Base-by-base conservation (phyloP, 495 filamentous ascomycete species). In the Penicillium tannophilum region DNA sequence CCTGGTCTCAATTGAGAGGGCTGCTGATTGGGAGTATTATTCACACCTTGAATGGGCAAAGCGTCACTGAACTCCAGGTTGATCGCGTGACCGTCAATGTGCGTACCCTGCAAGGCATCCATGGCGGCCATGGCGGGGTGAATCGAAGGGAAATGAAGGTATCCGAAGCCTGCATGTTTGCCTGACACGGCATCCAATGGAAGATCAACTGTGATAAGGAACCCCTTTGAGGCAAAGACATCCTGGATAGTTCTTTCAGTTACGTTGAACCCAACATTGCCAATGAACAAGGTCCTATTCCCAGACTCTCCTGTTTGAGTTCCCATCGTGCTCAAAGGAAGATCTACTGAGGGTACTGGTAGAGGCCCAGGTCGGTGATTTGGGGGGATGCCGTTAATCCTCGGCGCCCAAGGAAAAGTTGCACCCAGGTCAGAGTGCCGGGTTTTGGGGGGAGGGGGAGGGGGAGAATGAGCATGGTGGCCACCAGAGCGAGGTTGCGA, bases 101-200 rank as follows among this genome's bases (percentile, higher is more conserved):
- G 79, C 52, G 81, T 77, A 55, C 94, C 94, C 56, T 89, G 89
- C 73, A 92, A 82, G 14, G 72, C 76, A 56, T 90, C 84, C 49
- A 92, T 85, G 33, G 88, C 94, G 55, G 77, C 81, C 70, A 86
- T 90, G 46, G 93, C 91, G 50, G 93, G 89, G 19, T 92, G 88
- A 41, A 90, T 72, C 0, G 87, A 88, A 49, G 74, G 72, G 75
- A 94, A 96, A 58, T 84, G 82, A 48, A 97, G 84, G 67, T 97
- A 99, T 44, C 91, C 95, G 65, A 96, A 98, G 43, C 94, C 94
- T 79, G 96, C 96, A 68, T 86, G 89, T 61, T 84, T 84, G 17
- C 90, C 90, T 56, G 86, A 86, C 6, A 89, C 88, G 78, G 77
- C 78, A 64, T 97, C 92, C 43, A 88, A 90, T n/a, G 93, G 93